Evolutionary conservation across 257 asterid species (phyloP).

Genomic region (Jacaranda copaia): DNA sequence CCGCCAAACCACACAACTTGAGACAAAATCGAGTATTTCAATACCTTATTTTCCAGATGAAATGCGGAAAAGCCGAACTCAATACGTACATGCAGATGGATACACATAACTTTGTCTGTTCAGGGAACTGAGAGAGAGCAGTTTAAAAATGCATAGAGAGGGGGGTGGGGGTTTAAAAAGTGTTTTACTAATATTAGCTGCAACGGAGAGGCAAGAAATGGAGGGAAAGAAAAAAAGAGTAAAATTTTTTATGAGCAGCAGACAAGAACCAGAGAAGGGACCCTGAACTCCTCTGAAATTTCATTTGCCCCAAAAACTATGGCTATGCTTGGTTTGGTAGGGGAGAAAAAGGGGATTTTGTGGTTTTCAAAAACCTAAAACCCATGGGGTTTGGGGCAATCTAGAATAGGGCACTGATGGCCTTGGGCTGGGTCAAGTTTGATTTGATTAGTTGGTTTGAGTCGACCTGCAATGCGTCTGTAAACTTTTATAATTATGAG

Average conservation of each 20-base stretch:
- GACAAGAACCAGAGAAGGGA: constrained; percentile 37
- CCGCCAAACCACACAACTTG: background rate
- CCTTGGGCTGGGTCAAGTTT: constrained; percentile 27
- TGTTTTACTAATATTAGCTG: background rate
- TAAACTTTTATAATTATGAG: background rate
- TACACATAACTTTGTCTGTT: constrained; percentile 28
- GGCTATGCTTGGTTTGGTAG: constrained; percentile 31
- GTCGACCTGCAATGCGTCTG: constrained; percentile 30
- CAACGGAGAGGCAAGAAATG: constrained; percentile 48
- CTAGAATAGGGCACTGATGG: constrained; percentile 28
- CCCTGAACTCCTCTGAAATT: constrained; percentile 51
- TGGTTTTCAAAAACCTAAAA: background rate
- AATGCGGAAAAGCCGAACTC: background rate
- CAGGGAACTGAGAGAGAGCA: constrained; percentile 6
- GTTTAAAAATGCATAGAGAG: constrained; percentile 16
- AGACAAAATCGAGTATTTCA: constrained; percentile 11
- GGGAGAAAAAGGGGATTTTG: constrained; percentile 28
- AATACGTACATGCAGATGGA: constrained; percentile 22
- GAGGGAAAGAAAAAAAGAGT: constrained; percentile 44
- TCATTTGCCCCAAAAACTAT: constrained; percentile 42
- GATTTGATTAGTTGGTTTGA: constrained; percentile 10
- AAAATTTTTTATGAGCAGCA: constrained; percentile 34
- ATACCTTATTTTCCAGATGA: constrained; percentile 1
- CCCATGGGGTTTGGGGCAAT: constrained; percentile 23
- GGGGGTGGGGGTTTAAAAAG: background rate